Evolutionary conservation across 768 basidiomycete genomes (phyloP).

Genomic region (Tubosaeta sp.): DNA sequence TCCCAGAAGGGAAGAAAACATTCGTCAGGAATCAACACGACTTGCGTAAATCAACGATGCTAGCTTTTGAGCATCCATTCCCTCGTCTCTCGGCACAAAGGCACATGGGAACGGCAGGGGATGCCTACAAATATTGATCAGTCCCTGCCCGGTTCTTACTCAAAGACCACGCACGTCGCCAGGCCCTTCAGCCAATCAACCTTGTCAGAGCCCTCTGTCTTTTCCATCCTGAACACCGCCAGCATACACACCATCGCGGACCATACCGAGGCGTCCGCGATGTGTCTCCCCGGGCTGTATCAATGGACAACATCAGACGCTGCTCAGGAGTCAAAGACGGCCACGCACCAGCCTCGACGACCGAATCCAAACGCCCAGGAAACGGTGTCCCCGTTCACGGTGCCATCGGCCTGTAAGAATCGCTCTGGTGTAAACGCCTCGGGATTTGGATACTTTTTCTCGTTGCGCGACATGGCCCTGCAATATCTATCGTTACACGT

Average conservation of each 20-base stretch:
- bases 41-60: slow-evolving; percentile 9
- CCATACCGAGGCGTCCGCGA: slow-evolving; percentile 22
- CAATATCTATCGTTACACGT: neutral
- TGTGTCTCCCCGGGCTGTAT: slow-evolving; percentile 17
- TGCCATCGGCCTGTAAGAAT: slow-evolving; percentile 25
- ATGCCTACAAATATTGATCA: neutral
- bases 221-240: slow-evolving; percentile 14
- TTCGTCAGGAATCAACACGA: neutral
- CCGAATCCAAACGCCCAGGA: slow-evolving; percentile 20
- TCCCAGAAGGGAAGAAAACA: neutral
- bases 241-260: slow-evolving; percentile 19
- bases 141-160: neutral
- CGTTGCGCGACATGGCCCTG: slow-evolving; percentile 41
- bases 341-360: slow-evolving; percentile 17
- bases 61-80: slow-evolving; percentile 12
- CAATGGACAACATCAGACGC: neutral
- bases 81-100: slow-evolving; percentile 12
- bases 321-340: neutral
- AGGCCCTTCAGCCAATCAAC: slow-evolving; percentile 18
- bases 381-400: slow-evolving; percentile 12
- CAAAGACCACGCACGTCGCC: neutral
- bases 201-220: slow-evolving; percentile 12
- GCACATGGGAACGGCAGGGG: slow-evolving; percentile 17
- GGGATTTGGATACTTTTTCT: slow-evolving; percentile 32
- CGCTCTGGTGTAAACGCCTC: slow-evolving; percentile 36